These are phyloP conservation scores for Fusarium nurragi DNA, from an alignment of 2,329 filamentous ascomycete genomes.

Conservation along the genomic window DNA sequence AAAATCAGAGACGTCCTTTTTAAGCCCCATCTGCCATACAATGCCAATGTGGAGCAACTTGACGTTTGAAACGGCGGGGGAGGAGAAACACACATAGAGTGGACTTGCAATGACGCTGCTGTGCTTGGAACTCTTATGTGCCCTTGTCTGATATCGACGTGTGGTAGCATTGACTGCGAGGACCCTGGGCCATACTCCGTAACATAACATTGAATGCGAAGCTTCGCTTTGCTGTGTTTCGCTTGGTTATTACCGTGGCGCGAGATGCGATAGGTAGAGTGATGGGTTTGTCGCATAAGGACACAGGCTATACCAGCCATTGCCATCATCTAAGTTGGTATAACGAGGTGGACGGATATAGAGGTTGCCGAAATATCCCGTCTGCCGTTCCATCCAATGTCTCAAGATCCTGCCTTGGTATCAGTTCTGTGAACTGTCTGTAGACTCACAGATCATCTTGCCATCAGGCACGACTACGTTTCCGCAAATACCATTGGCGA, in stretches of 20 bases:
- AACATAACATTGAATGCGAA: neutral
- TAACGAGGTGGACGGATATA: neutral
- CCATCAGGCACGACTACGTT: neutral
- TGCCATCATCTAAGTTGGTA: neutral
- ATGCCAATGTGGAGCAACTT: constrained; percentile 18
- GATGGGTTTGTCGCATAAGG: no score
- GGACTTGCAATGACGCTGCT: constrained; percentile 11
- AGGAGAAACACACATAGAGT: constrained; percentile 7
- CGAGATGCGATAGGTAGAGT: constrained; percentile 4
- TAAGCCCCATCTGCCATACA: constrained; percentile 19
- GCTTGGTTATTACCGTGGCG: constrained; percentile 4
- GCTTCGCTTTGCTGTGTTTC: constrained; percentile 6
- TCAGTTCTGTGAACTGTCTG: neutral
- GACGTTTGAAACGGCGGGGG: constrained; percentile 38
- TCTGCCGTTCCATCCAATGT: neutral
- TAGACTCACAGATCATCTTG: neutral
- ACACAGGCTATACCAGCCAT: neutral
- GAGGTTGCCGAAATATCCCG: constrained; percentile 3
- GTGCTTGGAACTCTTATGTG: constrained; percentile 6
- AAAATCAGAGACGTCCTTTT: constrained; percentile 9
- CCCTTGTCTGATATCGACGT: constrained; percentile 11
- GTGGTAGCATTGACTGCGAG: constrained; percentile 24
- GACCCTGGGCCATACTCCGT: constrained; percentile 2
- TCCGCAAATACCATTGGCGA: neutral
- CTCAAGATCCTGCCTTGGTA: neutral